Conservation (phyloP, 371 early-diverging fungal species). For the Choanephora cucurbitarum region DNA sequence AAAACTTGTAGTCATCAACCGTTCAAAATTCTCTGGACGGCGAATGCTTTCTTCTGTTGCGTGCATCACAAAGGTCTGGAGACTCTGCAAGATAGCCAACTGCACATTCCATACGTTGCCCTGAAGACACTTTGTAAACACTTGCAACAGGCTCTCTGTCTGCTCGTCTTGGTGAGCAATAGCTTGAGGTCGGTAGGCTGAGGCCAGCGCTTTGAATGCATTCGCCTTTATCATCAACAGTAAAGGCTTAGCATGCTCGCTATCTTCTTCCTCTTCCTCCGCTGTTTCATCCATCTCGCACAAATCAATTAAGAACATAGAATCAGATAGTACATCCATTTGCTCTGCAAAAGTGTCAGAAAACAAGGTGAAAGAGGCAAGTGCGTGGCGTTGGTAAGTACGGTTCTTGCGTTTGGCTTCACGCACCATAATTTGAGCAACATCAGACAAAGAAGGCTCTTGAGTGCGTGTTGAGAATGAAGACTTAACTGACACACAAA, state of each 20-base stretch:
- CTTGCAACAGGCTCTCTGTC: constrained; percentile 26
- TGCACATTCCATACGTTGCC: constrained; percentile 79
- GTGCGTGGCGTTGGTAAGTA: constrained; percentile 67
- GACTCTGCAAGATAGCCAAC: constrained; percentile 59
- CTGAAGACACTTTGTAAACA: constrained; percentile 45
- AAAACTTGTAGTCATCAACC: constrained; percentile 19
- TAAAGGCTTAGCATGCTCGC: constrained; percentile 66
- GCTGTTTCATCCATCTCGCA: constrained; percentile 57
- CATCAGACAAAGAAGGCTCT: constrained; percentile 42
- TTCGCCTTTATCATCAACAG: constrained; percentile 70
- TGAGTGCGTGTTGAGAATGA: constrained; percentile 33
- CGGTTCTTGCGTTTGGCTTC: constrained; percentile 77
- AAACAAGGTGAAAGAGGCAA: constrained; percentile 66
- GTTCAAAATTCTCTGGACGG: constrained; percentile 1
- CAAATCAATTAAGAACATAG: constrained; percentile 60
- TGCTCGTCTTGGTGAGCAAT: constrained; percentile 39
- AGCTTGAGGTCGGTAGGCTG: constrained; percentile 54
- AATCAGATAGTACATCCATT: constrained; percentile 57
- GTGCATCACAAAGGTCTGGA: constrained; percentile 51
- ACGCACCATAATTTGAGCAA: constrained; percentile 61
- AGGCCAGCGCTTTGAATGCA: constrained; percentile 67
- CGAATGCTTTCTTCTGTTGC: constrained; percentile 8
- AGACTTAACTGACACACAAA: constrained; percentile 58
- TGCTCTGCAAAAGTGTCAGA: constrained; percentile 54
- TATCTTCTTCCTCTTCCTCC: constrained; percentile 68